A percentile compares a stretch with the other conserved stretches of the same genome.
phyloP scores from a whole-genome alignment of 176 grass and related monocot species.

The Carex littledalei region DNA sequence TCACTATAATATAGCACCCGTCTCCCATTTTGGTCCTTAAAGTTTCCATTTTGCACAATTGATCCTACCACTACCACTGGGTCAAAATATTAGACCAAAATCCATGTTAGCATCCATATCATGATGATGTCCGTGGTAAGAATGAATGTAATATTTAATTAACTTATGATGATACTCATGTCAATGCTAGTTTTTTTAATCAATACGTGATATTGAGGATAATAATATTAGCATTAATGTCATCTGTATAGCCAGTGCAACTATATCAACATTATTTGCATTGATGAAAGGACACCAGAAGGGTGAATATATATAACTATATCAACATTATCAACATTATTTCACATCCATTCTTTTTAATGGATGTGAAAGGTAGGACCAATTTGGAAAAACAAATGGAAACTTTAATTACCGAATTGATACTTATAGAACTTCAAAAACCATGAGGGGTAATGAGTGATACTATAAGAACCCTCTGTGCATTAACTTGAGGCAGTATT shows the following conservation, averaged over 20 bases:
- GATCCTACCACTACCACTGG: background rate
- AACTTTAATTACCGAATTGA: background rate
- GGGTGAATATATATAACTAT: background rate
- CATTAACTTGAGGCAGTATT: background rate
- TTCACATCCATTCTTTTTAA: background rate
- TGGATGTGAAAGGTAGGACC: background rate
- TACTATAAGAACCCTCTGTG: background rate
- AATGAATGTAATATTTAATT: background rate
- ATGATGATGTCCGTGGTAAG: background rate
- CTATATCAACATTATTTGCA: background rate
- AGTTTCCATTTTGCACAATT: background rate
- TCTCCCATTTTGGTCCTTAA: background rate
- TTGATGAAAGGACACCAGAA: background rate
- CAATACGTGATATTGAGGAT: background rate
- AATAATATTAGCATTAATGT: background rate
- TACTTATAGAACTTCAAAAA: background rate
- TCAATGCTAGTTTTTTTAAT: background rate
- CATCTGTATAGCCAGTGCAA: background rate
- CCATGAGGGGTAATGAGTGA: background rate
- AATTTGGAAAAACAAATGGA: background rate
- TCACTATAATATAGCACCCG: background rate
- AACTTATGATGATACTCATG: background rate
- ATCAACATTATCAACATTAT: no score
- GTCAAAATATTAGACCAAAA: background rate
- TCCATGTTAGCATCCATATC: background rate